Percentiles rank a stretch among this genome's conserved stretches.
Conservation (phyloP, 306 rosid species). For the Vigna mungo region DNA sequence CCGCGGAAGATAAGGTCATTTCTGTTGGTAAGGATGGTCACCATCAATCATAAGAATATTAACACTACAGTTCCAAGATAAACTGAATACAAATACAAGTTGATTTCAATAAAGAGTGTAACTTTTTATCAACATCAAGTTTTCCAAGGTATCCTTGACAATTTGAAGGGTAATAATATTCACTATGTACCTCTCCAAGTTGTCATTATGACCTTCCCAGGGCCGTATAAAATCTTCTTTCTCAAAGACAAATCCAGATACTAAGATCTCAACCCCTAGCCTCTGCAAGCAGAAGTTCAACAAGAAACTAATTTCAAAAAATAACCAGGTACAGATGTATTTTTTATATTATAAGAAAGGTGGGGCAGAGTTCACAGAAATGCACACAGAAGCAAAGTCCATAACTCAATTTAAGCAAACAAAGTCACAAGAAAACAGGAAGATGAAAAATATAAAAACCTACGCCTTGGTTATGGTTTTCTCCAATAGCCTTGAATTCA, state of each 20-base stretch:
- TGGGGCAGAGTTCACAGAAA: conserved; percentile 30
- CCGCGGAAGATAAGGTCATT: no score
- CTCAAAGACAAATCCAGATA: conserved; percentile 87
- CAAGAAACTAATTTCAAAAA: conserved; percentile 39
- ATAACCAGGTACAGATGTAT: conserved; percentile 15
- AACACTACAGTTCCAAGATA: no score
- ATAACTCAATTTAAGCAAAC: conserved; percentile 23
- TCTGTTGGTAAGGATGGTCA: conserved; percentile 26
- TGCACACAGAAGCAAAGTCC: conserved; percentile 24
- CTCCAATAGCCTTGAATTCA: conserved; percentile 62
- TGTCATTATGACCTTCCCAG: conserved; percentile 80
- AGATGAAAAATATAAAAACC: conserved; percentile 42
- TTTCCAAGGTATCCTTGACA: conserved; percentile 27
- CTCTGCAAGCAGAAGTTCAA: conserved; percentile 59
- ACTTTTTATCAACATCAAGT: conserved; percentile 26
- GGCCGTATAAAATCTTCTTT: conserved; percentile 85
- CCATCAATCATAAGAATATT: conserved; percentile 40
- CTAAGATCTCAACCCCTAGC: conserved; percentile 82
- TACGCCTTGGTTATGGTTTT: conserved; percentile 70
- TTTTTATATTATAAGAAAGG: conserved; percentile 34
- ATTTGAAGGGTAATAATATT: conserved; percentile 40
- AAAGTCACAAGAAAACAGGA: conserved; percentile 22
- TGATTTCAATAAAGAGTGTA: conserved; percentile 13
- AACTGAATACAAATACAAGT: no score
- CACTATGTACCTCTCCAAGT: conserved; percentile 72